phyloP scores from a whole-genome alignment of 805 yeast species.

The Teunomyces panamensis region DNA sequence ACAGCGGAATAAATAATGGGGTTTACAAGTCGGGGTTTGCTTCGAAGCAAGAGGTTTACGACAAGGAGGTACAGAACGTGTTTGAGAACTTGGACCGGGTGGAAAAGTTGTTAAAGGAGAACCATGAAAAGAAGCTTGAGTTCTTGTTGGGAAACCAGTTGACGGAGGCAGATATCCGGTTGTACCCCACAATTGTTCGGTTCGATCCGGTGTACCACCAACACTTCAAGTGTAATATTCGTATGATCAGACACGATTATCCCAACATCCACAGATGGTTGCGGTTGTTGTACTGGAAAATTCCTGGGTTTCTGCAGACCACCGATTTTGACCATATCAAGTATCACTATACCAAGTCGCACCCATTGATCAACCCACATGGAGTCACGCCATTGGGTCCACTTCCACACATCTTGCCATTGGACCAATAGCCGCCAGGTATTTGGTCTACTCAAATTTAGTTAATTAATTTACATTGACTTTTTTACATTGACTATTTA shows the following conservation, averaged over 20 bases:
- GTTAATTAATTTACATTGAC: no score
- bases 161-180: conserved; percentile 89
- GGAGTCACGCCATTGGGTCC: conserved; percentile 91
- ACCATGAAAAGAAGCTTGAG: conserved; percentile 30
- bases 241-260: conserved; percentile 74
- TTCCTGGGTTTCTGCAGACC: conserved; percentile 70
- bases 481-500: no score
- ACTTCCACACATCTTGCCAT: conserved; percentile 60
- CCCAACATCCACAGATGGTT: conserved; percentile 81
- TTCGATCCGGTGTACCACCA: conserved; percentile 93
- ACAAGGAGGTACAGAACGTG: conserved; percentile 57
- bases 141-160: conserved; percentile 59
- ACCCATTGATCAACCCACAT: conserved; percentile 72
- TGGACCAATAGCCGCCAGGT: background rate
- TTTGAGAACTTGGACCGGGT: conserved; percentile 69
- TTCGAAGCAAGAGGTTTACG: conserved; percentile 77
- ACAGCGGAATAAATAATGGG: conserved; percentile 84
- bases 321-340: conserved; percentile 90
- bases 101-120: conserved; percentile 54
- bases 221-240: conserved; percentile 90
- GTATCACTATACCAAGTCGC: conserved; percentile 86
- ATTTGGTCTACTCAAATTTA: background rate
- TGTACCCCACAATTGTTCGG: conserved; percentile 82
- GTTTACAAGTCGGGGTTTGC: conserved; percentile 94
- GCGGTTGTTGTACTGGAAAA: conserved; percentile 75